Base-by-base conservation (phyloP, 805 yeast genomes). In the Wickerhamomyces pijperi region DNA sequence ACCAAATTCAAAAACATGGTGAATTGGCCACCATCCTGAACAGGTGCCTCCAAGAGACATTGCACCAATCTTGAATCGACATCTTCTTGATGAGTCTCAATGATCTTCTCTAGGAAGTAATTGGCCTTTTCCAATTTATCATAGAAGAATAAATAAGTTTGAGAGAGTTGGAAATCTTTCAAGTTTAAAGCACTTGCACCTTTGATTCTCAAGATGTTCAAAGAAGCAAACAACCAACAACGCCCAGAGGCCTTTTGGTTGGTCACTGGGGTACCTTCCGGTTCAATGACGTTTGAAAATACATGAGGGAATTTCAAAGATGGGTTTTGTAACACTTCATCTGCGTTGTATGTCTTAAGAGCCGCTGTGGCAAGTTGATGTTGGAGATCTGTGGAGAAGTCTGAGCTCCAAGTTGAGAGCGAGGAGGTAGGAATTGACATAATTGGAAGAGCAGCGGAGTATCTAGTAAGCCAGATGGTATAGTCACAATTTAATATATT, bases 181-280 rank as follows among this genome's bases (percentile, higher is more conserved):
- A 85, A 59, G 51, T 78, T 75, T 58, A 78, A 71, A 53, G 71
- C 70, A 49, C 70, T 65, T 59, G 78, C 75, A 33, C 82, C 72
- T 39, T 68, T 69, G 38, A 79, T 56, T 50, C 95, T 70, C 51
- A 84, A 63, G 40, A 81, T 70, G 49, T 86, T 85, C 39, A 84
- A 74, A 1, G 90, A 72, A 11, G 95, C 95, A 59, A 85, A 85
- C 44, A 85, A 68, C 95, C 95, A 85, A 60, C 95, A 85, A 50
- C 94, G 65, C 23, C 95, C 95, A 18, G 85, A 74, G 11, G 74
- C 58, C 50, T 73, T 72, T 64, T 85, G 95, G 60, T 80, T 78
- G 39, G 82, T 78, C 15, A 81, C 69, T 19, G 88, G 87, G 1
- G 73, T 50, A 19, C 55, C 58, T 36, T 53, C 58, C 3, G 79